phyloP scores from a whole-genome alignment of 2,329 filamentous ascomycete species.

The Aspergillus sp. region DNA sequence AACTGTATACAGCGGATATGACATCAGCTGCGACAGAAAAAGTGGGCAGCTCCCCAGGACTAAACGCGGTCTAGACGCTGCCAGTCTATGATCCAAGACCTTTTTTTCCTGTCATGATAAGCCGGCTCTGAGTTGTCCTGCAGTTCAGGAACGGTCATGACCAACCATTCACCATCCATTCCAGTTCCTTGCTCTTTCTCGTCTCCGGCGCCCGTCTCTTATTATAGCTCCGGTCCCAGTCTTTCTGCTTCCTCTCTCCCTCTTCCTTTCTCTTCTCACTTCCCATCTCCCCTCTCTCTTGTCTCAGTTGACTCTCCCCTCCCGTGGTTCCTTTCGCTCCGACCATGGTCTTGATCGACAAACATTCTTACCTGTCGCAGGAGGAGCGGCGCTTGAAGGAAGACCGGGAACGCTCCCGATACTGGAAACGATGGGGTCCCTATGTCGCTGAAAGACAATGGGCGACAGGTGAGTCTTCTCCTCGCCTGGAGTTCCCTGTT shows the following conservation, averaged over 20 bases:
- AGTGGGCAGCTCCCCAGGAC: neutral
- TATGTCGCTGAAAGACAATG: conserved; percentile 94
- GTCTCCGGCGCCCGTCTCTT: neutral
- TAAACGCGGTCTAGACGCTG: neutral
- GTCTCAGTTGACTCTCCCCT: neutral
- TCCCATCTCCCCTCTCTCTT: neutral
- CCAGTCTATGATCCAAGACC: neutral
- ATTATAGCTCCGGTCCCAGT: neutral
- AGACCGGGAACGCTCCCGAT: conserved; percentile 77
- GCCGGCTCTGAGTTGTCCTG: conserved; percentile 6
- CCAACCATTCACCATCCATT: conserved; percentile 4
- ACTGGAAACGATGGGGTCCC: conserved; percentile 98
- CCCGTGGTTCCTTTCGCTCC: neutral
- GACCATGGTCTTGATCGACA: conserved; percentile 83
- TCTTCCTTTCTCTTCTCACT: conserved; percentile 1
- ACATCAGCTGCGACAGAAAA: neutral
- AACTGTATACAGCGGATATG: neutral
- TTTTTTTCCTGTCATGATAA: conserved; percentile 2
- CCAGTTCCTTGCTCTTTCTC: neutral
- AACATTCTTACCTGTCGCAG: conserved; percentile 80
- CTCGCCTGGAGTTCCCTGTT: neutral
- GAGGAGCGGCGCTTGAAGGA: conserved; percentile 89
- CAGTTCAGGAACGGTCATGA: neutral
- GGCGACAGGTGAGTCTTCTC: conserved; percentile 69
- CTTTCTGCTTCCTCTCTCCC: neutral